These are phyloP conservation scores for Stentor coeruleus DNA, from an alignment of 73 alveolate species.

Conservation along the genomic window DNA sequence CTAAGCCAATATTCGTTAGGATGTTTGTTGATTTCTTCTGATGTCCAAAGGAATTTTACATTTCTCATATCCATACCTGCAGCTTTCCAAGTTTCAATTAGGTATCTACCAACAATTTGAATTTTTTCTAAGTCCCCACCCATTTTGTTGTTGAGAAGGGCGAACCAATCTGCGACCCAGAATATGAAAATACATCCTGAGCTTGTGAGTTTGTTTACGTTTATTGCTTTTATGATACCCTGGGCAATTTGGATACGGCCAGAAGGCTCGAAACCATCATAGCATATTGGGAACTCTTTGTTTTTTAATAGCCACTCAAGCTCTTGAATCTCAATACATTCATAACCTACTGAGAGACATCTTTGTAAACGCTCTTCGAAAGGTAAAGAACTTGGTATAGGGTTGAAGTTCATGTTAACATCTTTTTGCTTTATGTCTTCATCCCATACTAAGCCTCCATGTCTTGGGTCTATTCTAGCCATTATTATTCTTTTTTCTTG, in stretches of 20 bases:
- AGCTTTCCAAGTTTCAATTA: constrained; percentile 99
- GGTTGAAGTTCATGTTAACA: not conserved
- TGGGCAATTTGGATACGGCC: constrained; percentile 99
- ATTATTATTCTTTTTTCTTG: too few relatives aligned
- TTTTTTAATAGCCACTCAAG: constrained; percentile 59
- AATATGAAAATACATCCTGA: constrained; percentile 98
- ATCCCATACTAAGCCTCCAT: constrained; percentile 23
- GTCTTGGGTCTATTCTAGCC: constrained; percentile 22
- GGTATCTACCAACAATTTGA: constrained; percentile 92
- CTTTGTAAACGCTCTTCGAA: constrained; percentile 57
- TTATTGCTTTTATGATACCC: constrained; percentile 96
- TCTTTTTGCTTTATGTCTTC: not conserved
- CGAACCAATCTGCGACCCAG: constrained; percentile 99
- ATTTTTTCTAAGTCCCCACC: constrained; percentile 94
- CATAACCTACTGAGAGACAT: constrained; percentile 84
- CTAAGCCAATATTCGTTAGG: constrained; percentile 97
- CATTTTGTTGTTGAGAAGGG: constrained; percentile 98
- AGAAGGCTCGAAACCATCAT: constrained; percentile 99
- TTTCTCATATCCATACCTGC: constrained; percentile 98
- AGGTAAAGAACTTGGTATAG: constrained; percentile 30
- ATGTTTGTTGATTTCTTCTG: constrained; percentile 96
- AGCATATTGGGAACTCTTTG: constrained; percentile 86
- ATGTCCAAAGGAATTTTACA: constrained; percentile 97
- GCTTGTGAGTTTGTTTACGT: constrained; percentile 94
- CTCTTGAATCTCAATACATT: constrained; percentile 74